Evolutionary conservation across 2,329 filamentous ascomycete species (phyloP).

Genomic region (Cladosporium sp.): DNA sequence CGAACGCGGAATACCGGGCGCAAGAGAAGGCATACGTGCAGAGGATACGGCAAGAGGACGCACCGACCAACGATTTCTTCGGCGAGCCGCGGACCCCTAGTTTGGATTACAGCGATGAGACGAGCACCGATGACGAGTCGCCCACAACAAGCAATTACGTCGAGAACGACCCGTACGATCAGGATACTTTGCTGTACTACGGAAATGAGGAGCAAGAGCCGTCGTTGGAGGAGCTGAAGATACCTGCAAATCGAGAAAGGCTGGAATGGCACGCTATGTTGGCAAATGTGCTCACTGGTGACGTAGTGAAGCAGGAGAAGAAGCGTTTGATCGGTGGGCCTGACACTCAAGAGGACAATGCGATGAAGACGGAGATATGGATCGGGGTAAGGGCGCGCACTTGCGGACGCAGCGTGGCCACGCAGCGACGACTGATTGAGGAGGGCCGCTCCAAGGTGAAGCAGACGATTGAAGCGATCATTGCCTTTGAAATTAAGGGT

Average conservation of each 20-base stretch:
- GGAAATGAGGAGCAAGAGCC: constrained; percentile 84
- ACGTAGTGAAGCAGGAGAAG: constrained; percentile 97
- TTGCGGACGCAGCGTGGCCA: constrained; percentile 74
- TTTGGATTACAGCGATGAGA: constrained; percentile 63
- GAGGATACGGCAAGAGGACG: constrained; percentile 73
- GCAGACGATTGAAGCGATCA: constrained; percentile 75
- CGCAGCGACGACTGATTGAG: constrained; percentile 83
- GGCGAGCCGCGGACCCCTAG: constrained; percentile 62
- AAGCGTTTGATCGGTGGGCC: constrained; percentile 80
- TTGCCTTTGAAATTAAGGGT: constrained; percentile 89
- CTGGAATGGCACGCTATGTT: constrained; percentile 99
- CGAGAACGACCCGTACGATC: constrained; percentile 78
- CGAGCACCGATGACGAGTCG: constrained; percentile 85
- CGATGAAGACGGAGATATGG: constrained; percentile 69
- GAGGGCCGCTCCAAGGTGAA: constrained; percentile 71
- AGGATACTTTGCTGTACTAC: constrained; percentile 88
- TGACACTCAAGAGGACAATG: constrained; percentile 66
- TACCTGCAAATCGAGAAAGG: constrained; percentile 80
- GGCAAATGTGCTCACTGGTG: constrained; percentile 87
- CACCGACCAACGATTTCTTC: constrained; percentile 61
- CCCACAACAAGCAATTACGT: constrained; percentile 77
- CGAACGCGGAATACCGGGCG: constrained; percentile 67
- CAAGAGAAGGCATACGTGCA: constrained; percentile 95
- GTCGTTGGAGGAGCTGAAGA: constrained; percentile 80
- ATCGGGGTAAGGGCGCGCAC: constrained; percentile 76